These are phyloP conservation scores for Osmanthus fragrans DNA, from an alignment of 257 asterid genomes.

Conservation along the genomic window DNA sequence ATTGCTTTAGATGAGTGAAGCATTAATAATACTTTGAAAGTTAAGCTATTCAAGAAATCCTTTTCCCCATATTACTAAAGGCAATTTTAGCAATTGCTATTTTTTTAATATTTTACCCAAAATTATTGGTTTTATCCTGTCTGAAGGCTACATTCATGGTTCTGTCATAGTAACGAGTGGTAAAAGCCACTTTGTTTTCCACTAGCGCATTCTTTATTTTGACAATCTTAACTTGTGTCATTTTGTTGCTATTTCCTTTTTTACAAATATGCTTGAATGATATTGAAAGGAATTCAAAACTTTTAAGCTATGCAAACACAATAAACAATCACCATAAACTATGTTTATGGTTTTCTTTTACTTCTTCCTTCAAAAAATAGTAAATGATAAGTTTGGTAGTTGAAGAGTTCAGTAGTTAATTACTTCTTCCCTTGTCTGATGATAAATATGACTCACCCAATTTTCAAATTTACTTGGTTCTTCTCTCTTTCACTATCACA, in stretches of 20 bases:
- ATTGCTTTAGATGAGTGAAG: not conserved
- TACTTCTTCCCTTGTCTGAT: not conserved
- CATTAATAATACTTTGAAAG: not conserved
- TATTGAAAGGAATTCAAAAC: not conserved
- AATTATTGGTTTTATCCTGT: not conserved
- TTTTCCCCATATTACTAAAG: not conserved
- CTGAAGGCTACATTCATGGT: not conserved
- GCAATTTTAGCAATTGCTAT: not conserved
- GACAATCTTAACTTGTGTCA: not conserved
- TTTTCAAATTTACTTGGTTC: conserved; percentile 7
- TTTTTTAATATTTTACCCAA: not conserved
- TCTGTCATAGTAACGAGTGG: not conserved
- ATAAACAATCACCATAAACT: not conserved
- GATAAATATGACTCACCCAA: not conserved
- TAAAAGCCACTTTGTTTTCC: not conserved
- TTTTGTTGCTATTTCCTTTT: not conserved
- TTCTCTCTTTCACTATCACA: conserved; percentile 24
- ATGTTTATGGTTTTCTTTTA: not conserved
- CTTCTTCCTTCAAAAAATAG: not conserved
- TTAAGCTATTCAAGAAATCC: not conserved
- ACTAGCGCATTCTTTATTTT: not conserved
- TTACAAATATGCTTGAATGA: not conserved
- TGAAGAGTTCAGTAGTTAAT: not conserved
- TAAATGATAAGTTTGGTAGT: not conserved
- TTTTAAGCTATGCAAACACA: not conserved